A percentile compares a stretch with the other conserved stretches of the same genome.
These are phyloP conservation scores for Pseudozyma tsukubaensis DNA, from an alignment of 1,284 basidiomycete genomes.

Conservation along the genomic window DNA sequence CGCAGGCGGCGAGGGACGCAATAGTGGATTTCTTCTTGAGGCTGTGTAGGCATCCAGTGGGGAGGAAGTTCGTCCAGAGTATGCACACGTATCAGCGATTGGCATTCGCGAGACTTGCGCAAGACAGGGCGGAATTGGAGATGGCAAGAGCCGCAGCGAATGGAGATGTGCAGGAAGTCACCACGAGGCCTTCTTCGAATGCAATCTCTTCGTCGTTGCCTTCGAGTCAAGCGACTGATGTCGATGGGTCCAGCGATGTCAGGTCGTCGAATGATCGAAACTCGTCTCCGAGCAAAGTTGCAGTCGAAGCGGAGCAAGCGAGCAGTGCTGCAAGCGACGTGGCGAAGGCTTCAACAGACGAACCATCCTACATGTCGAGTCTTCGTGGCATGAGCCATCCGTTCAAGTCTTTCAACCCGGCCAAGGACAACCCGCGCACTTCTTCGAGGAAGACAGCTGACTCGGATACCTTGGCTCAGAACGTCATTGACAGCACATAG, in stretches of 20 bases:
- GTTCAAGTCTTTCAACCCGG: slow-evolving; percentile 24
- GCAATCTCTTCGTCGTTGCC: slow-evolving; percentile 5
- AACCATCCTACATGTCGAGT: slow-evolving; percentile 16
- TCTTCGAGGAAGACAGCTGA: slow-evolving; percentile 2
- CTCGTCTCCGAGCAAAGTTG: neutral
- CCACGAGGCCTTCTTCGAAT: slow-evolving; percentile 3
- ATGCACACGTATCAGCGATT: slow-evolving; percentile 93
- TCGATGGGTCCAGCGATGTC: slow-evolving; percentile 1
- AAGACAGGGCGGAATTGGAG: slow-evolving; percentile 53
- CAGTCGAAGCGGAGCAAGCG: slow-evolving; percentile 5
- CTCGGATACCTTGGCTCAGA: neutral
- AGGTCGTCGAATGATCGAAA: slow-evolving; percentile 5
- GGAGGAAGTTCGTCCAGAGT: slow-evolving; percentile 81
- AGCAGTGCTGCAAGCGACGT: neutral
- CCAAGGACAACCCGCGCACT: slow-evolving; percentile 8
- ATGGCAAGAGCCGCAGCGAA: slow-evolving; percentile 2
- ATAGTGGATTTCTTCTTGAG: slow-evolving; percentile 75
- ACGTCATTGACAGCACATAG: neutral
- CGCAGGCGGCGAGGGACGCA: slow-evolving; percentile 78
- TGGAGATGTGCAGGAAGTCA: slow-evolving; percentile 26
- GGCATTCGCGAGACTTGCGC: slow-evolving; percentile 71
- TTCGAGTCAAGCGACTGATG: slow-evolving; percentile 1
- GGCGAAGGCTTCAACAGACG: slow-evolving; percentile 11
- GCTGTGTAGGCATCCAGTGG: slow-evolving; percentile 71
- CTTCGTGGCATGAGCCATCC: slow-evolving; percentile 12